phyloP scores from a whole-genome alignment of 164 flowering plant genomes.

The Annona cherimola region DNA sequence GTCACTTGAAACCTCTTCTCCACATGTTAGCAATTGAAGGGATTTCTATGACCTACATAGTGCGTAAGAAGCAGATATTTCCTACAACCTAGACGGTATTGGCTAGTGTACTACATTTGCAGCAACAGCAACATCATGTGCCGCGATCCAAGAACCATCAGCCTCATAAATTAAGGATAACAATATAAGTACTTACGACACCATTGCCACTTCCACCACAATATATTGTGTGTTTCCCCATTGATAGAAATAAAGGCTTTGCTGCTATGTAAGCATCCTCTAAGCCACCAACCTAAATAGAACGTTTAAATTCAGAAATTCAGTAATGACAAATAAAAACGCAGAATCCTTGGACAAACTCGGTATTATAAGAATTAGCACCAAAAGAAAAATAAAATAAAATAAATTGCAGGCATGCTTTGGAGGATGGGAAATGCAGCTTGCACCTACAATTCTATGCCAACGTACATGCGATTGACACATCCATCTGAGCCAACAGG shows the following conservation, averaged over 20 bases:
- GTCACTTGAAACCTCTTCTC: no score
- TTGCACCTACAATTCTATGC: background rate
- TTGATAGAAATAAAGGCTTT: constrained; percentile 61
- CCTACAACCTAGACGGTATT: no score
- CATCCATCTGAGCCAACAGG: background rate
- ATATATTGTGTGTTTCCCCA: constrained; percentile 74
- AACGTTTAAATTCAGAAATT: background rate
- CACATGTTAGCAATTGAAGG: no score
- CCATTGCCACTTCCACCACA: constrained; percentile 94
- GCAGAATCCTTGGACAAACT: background rate
- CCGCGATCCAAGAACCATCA: background rate
- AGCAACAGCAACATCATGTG: background rate
- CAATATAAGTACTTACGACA: constrained; percentile 40
- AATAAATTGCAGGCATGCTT: background rate
- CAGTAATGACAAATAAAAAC: background rate
- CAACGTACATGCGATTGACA: background rate
- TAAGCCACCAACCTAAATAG: constrained; percentile 77
- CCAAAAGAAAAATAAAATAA: no score
- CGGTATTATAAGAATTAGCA: background rate
- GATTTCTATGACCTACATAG: no score
- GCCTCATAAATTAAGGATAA: background rate
- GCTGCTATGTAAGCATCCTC: constrained; percentile 74
- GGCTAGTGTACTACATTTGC: no score
- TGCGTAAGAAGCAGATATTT: no score
- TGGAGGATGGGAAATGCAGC: background rate